These are phyloP conservation scores for Pyronema omphalodes DNA, from an alignment of 495 filamentous ascomycete genomes.

Conservation along the genomic window DNA sequence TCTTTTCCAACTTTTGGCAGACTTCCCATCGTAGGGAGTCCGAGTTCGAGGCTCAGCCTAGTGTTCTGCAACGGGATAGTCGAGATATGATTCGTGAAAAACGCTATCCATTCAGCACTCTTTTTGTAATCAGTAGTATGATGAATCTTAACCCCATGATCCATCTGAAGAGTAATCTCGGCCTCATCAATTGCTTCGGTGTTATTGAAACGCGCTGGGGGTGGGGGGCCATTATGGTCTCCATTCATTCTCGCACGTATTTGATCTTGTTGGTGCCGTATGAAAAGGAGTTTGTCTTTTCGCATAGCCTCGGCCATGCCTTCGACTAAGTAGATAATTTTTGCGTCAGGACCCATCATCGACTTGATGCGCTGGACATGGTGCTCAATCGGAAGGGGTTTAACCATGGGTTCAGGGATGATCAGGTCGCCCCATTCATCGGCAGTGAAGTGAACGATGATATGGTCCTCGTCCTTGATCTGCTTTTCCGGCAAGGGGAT, in stretches of 20 bases:
- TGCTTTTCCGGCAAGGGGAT: conserved; percentile 38
- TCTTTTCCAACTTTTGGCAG: conserved; percentile 60
- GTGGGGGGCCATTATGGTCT: conserved; percentile 23
- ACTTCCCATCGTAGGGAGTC: conserved; percentile 69
- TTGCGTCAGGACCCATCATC: conserved; percentile 29
- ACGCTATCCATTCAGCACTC: conserved; percentile 58
- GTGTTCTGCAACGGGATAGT: conserved; percentile 49
- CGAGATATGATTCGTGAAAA: conserved; percentile 66
- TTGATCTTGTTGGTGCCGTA: conserved; percentile 7
- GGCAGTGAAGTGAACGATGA: conserved; percentile 47
- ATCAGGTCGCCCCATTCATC: conserved; percentile 49
- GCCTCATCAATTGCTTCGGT: conserved; percentile 36
- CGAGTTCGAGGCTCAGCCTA: conserved; percentile 29
- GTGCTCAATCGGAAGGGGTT: conserved; percentile 31
- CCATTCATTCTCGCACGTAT: conserved; percentile 20
- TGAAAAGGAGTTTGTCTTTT: conserved; percentile 29
- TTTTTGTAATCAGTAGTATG: conserved; percentile 45
- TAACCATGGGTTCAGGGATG: conserved; percentile 24
- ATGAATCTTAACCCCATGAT: conserved; percentile 49
- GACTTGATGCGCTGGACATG: conserved; percentile 41
- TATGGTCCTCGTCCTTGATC: conserved; percentile 44
- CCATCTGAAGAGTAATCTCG: conserved; percentile 51
- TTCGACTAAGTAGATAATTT: conserved; percentile 60
- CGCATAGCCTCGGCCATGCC: conserved; percentile 48
- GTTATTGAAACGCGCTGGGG: conserved; percentile 22